Evolutionary conservation across 345 rosid genomes (phyloP).

Genomic region (Lepidium africanum): DNA sequence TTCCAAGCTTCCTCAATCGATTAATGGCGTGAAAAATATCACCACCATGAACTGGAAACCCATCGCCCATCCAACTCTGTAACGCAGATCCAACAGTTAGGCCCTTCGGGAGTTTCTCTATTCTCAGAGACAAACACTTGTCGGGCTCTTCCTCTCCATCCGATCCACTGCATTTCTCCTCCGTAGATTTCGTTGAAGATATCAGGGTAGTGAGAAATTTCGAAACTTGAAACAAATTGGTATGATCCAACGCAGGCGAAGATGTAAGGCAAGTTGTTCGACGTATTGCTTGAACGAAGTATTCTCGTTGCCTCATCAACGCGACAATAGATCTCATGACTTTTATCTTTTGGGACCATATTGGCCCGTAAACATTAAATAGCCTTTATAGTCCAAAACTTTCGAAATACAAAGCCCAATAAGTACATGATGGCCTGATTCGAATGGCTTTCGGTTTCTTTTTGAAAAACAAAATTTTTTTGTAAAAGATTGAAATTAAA

Average conservation of each 20-base stretch:
- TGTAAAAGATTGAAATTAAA: too few relatives aligned
- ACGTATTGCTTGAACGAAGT: conserved; percentile 43
- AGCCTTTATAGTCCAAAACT: not conserved
- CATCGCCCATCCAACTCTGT: conserved; percentile 86
- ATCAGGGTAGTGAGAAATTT: conserved; percentile 33
- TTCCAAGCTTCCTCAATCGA: conserved; percentile 62
- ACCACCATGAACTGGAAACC: conserved; percentile 67
- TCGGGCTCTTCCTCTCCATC: conserved; percentile 19
- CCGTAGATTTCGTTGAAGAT: not conserved
- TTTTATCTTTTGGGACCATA: not conserved
- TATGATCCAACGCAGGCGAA: not conserved
- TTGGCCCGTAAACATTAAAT: conserved; percentile 9
- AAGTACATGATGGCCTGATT: too few relatives aligned
- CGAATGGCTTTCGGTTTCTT: too few relatives aligned
- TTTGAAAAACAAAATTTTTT: too few relatives aligned
- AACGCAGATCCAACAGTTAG: conserved; percentile 65
- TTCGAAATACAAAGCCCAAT: not conserved
- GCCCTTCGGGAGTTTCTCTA: conserved; percentile 58
- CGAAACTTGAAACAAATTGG: not conserved
- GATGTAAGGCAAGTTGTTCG: conserved; percentile 32
- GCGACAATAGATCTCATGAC: conserved; percentile 19
- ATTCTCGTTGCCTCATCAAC: conserved; percentile 16
- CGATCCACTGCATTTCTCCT: not conserved
- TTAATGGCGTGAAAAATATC: conserved; percentile 74
- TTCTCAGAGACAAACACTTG: conserved; percentile 61